Base-by-base conservation (phyloP, 805 yeast species). In the Monosporozyma aquatica region DNA sequence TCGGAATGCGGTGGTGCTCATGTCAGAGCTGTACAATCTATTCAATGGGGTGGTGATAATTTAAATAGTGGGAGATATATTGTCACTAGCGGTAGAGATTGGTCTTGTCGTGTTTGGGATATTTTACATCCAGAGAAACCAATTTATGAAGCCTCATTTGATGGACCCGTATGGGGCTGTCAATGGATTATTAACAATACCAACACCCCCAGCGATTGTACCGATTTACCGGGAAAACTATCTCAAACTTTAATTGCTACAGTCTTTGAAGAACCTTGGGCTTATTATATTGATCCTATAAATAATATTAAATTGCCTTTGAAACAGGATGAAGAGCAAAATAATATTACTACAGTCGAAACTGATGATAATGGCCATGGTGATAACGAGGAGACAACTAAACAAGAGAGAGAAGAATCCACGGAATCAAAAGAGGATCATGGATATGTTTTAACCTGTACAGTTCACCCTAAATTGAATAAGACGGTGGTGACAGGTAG, bases 51-150 rank as follows among this genome's bases (percentile, higher is more conserved):
- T 24, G 10, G 20, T 0, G 76, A 81, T 17, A 17, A 15, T 29
- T 27, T 11, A 18, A 25, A 32, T 10, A 32, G 22, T 58, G 92
- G 94, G 0, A 59, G 83, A 20, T 85, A 74, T 52, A 52, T 89
- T 1, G 64, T 89, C 3, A 70, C 84, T 3, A 68, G 87, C 11
- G 76, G 89, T 0, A 76, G 87, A 52, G 97, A 90, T 59, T 87
- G 95, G 92, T 71, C 70, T 40, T 74, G 82, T 33, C 76, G 81
- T 38, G 55, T 87, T 24, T 89, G 96, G 95, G 95, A 87, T 62
- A 61, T 89, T 47, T 48, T 60, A 21, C 53, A 47, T 6, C 65
- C 52, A 56, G 66, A 37, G 46, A 56, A 38, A 67, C 75, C 40
- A 55, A 68, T 36, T 36, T 47, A 66, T 71, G 45, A 67, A 59